A percentile compares a stretch with the other conserved stretches of the same genome.
These are phyloP conservation scores for Lentinula sp. DNA, from an alignment of 768 basidiomycete genomes.

Conservation along the genomic window DNA sequence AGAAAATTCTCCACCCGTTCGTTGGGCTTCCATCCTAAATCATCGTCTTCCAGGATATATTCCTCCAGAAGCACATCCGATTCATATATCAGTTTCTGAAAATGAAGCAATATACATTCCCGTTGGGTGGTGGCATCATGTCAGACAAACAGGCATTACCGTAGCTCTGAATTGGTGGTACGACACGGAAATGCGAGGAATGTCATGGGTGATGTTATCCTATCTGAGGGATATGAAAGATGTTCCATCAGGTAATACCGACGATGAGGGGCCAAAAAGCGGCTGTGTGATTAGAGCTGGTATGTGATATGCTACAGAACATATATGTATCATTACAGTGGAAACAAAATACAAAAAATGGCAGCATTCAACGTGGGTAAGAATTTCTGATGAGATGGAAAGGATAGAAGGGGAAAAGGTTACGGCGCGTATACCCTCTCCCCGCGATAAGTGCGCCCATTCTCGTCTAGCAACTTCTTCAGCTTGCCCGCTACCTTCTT, in stretches of 20 bases:
- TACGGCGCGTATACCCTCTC: conserved; percentile 26
- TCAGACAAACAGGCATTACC: conserved; percentile 61
- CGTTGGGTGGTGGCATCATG: conserved; percentile 93
- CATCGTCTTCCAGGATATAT: conserved; percentile 44
- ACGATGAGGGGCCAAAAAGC: not conserved
- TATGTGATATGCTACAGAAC: not conserved
- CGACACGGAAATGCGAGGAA: conserved; percentile 70
- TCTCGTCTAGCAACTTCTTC: conserved; percentile 50
- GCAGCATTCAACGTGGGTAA: not conserved
- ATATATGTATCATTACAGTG: not conserved
- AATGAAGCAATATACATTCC: conserved; percentile 88
- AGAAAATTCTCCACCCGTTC: conserved; percentile 36
- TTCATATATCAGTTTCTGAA: conserved; percentile 56
- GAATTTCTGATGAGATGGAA: not conserved
- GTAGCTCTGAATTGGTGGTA: conserved; percentile 91
- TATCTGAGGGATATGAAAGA: conserved; percentile 44
- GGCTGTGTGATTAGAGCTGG: not conserved
- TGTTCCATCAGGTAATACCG: conserved; percentile 19
- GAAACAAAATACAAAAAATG: not conserved
- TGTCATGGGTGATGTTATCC: conserved; percentile 63
- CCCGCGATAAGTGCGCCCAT: conserved; percentile 39
- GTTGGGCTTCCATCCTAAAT: conserved; percentile 77
- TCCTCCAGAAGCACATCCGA: conserved; percentile 52
- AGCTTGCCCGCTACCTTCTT: conserved; percentile 56
- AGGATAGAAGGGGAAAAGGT: not conserved